These are phyloP conservation scores for Rosa persica DNA, from an alignment of 306 rosid genomes.

Conservation along the genomic window DNA sequence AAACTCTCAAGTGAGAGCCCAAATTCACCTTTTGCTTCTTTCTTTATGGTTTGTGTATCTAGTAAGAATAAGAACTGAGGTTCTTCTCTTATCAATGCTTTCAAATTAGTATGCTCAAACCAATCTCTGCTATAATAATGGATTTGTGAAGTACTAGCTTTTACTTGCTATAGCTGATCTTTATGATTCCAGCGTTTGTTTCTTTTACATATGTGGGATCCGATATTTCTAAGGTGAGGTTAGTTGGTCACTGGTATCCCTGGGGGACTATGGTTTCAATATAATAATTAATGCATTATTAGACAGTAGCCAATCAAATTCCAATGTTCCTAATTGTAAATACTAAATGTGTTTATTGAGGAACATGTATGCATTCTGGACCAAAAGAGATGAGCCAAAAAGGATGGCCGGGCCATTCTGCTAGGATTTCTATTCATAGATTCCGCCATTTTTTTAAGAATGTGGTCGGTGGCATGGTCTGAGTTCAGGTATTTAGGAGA, in stretches of 20 bases:
- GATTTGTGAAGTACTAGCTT: not conserved
- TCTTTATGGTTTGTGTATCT: not conserved
- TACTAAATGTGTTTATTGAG: not conserved
- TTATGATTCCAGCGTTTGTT: not conserved
- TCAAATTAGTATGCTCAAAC: slow-evolving; percentile 19
- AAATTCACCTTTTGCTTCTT: slow-evolving; percentile 39
- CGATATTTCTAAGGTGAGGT: not conserved
- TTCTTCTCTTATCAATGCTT: slow-evolving; percentile 44
- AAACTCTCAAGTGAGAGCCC: slow-evolving; percentile 24
- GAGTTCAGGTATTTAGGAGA: not conserved
- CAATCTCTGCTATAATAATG: not conserved
- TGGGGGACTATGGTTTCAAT: not conserved
- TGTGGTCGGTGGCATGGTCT: not conserved
- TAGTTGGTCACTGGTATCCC: not conserved
- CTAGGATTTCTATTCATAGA: not conserved
- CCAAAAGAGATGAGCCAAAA: not conserved
- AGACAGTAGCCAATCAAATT: not conserved
- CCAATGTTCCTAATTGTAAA: not conserved
- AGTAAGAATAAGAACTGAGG: slow-evolving; percentile 3
- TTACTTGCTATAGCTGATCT: not conserved
- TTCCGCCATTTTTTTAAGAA: not conserved
- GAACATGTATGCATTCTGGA: not conserved
- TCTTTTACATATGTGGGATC: not conserved
- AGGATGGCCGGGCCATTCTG: not conserved
- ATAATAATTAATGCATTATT: not conserved